Percentiles rank a stretch among this genome's conserved stretches.
phyloP scores from a whole-genome alignment of 225 moss, liverwort and hornwort genomes.

The Rhytidiadelphus loreus region DNA sequence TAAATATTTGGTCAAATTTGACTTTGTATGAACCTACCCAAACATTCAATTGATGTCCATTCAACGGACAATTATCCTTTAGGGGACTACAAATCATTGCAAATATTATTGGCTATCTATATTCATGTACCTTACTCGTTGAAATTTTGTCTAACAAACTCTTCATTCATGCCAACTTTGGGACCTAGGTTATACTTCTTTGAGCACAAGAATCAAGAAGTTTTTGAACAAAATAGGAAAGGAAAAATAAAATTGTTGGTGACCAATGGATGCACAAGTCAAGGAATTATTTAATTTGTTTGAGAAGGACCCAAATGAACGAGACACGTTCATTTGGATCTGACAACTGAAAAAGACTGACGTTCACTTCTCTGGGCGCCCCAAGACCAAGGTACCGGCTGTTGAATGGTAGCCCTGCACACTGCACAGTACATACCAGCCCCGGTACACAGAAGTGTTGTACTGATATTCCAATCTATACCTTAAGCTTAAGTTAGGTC shows the following conservation, averaged over 20 bases:
- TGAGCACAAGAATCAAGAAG: neutral
- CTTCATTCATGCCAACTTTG: neutral
- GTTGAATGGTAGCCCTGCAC: neutral
- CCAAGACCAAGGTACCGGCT: neutral
- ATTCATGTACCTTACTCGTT: neutral
- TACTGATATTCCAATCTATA: neutral
- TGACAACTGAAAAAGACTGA: neutral
- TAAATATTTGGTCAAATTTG: neutral
- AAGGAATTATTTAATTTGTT: neutral
- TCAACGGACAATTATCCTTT: neutral
- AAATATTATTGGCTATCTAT: neutral
- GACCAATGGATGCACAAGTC: neutral
- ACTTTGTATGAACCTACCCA: neutral
- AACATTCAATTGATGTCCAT: fast-evolving
- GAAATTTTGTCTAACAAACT: neutral
- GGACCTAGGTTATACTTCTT: neutral
- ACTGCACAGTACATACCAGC: neutral
- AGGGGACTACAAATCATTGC: fast-evolving
- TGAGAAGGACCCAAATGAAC: neutral
- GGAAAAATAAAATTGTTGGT: neutral
- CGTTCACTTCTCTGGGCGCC: neutral
- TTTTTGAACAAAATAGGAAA: neutral
- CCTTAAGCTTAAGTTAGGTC: too few relatives aligned
- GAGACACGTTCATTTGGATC: neutral
- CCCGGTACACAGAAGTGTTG: neutral